A percentile compares a stretch with the other conserved stretches of the same genome.
Evolutionary conservation across 225 moss, liverwort and hornwort genomes (phyloP).

Genomic region (Neckera pumila): DNA sequence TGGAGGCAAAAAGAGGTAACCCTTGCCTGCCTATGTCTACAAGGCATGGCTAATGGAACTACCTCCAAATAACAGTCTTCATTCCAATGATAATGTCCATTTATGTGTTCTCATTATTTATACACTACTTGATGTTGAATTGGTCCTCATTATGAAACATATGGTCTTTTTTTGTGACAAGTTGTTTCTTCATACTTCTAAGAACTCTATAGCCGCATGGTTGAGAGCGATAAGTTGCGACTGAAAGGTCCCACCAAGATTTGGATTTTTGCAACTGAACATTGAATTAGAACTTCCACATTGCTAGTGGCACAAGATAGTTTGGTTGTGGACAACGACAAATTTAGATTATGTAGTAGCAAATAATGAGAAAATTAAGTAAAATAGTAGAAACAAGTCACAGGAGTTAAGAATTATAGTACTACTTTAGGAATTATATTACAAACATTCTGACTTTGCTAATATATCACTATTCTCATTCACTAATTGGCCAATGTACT

Average conservation of each 20-base stretch:
- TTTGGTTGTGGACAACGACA: no score
- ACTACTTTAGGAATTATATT: not conserved
- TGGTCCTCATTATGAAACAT: not conserved
- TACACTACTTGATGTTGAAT: not conserved
- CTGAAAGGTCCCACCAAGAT: not conserved
- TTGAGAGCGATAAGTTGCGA: not conserved
- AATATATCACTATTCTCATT: not conserved
- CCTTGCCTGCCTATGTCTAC: no score
- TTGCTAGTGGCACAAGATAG: no score
- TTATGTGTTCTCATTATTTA: no score
- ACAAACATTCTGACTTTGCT: not conserved
- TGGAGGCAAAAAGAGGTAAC: no score
- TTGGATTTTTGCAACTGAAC: no score
- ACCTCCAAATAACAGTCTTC: not conserved
- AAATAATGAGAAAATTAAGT: no score
- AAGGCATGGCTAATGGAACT: no score
- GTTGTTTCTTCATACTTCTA: fast-evolving
- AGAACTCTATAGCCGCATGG: not conserved
- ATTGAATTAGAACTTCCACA: no score
- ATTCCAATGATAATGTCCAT: not conserved
- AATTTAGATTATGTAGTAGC: no score
- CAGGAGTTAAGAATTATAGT: not conserved
- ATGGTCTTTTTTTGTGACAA: fast-evolving
- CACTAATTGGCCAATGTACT: not conserved
- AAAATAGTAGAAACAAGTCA: fast-evolving